These are phyloP conservation scores for Leishmania martiniquensis DNA, from an alignment of 208 protist species.

Conservation along the genomic window DNA sequence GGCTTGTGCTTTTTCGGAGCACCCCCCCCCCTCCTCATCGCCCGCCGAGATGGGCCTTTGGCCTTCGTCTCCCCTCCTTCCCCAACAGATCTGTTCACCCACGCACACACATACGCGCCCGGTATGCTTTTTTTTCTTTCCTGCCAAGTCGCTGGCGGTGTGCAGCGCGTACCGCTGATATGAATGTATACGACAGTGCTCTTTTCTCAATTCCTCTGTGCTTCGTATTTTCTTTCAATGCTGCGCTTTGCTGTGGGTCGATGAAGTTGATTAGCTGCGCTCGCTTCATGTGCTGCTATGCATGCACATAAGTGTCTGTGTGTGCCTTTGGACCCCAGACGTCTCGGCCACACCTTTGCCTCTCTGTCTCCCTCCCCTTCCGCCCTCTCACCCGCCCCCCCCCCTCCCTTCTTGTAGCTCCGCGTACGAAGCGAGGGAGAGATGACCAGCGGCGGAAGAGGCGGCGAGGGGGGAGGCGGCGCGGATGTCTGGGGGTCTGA, in stretches of 20 bases:
- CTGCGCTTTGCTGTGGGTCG: neutral
- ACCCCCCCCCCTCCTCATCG: neutral
- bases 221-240: neutral
- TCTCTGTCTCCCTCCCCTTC: neutral
- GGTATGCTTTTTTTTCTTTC: neutral
- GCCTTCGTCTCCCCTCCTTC: too few relatives aligned
- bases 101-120: too few relatives aligned
- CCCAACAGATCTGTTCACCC: too few relatives aligned
- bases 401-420: too few relatives aligned
- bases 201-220: neutral
- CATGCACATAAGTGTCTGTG: neutral
- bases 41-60: neutral
- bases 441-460: too few relatives aligned
- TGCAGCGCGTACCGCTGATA: neutral
- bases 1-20: slow-evolving; percentile 2
- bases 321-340: neutral
- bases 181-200: neutral
- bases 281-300: neutral
- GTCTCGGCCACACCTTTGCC: neutral
- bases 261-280: too few relatives aligned
- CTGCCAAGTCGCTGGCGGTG: too few relatives aligned
- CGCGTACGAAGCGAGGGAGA: too few relatives aligned
- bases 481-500: too few relatives aligned
- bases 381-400: neutral
- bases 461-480: too few relatives aligned